A percentile compares a stretch with the other conserved stretches of the same genome.
Conservation (phyloP, 495 filamentous ascomycete genomes). For the Aspergillus indologenus region DNA sequence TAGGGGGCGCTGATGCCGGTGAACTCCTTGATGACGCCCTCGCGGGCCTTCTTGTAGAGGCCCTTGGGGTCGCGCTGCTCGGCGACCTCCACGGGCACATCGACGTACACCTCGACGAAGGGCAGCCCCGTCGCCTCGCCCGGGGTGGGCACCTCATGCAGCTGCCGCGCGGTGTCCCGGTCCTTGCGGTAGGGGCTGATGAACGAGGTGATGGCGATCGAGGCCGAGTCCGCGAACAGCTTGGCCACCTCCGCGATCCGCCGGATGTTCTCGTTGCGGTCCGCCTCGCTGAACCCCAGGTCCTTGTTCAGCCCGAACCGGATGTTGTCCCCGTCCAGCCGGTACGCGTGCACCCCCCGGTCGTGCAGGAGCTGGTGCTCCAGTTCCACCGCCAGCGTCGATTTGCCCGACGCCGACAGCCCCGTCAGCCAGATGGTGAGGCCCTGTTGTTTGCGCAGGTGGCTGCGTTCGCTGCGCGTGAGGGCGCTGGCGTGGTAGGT, state of each 20-base stretch:
- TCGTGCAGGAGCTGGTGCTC: conserved; percentile 81
- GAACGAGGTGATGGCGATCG: conserved; percentile 89
- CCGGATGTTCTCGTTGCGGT: conserved; percentile 96
- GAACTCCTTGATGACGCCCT: conserved; percentile 93
- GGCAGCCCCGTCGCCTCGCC: conserved; percentile 59
- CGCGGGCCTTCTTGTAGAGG: conserved; percentile 91
- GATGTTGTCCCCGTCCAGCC: conserved; percentile 97
- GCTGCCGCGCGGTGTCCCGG: conserved; percentile 70
- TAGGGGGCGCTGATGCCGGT: conserved; percentile 91
- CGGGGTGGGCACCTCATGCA: conserved; percentile 61
- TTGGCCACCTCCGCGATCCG: conserved; percentile 95
- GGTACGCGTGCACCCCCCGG: conserved; percentile 80
- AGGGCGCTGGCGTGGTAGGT: conserved; percentile 94
- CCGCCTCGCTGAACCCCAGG: conserved; percentile 86
- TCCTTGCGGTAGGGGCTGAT: conserved; percentile 93
- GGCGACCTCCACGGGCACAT: conserved; percentile 84
- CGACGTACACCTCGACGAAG: conserved; percentile 91
- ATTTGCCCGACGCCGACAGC: conserved; percentile 92
- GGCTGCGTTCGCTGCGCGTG: conserved; percentile 77
- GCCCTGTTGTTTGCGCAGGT: conserved; percentile 76
- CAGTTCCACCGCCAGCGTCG: conserved; percentile 90
- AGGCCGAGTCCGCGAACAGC: conserved; percentile 86
- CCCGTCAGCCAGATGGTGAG: conserved; percentile 98
- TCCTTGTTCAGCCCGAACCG: conserved; percentile 98
- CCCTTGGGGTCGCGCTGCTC: conserved; percentile 96